Base-by-base conservation (phyloP, 2,329 filamentous ascomycete genomes). In the Paraconiothyrium brasiliense region DNA sequence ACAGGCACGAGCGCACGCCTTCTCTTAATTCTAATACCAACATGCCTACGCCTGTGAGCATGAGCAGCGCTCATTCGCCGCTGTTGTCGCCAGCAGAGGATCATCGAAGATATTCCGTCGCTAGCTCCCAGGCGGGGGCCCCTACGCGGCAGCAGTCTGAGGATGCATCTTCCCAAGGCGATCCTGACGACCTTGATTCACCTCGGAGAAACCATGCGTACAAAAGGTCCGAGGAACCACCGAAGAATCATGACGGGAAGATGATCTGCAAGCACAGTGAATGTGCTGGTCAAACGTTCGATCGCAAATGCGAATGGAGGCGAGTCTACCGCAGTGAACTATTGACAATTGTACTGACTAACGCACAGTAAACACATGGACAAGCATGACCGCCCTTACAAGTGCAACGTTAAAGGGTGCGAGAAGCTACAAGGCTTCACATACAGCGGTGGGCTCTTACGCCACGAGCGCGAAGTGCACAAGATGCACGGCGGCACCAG, bases 371-470 rank as follows among this genome's bases (percentile, higher is more conserved):
- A 98, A 82, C 94, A 98, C 77, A 97, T 97, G 94, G 94, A 98
- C 81, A 97, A 97, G 78, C 94, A 98, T 77, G 93, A 97, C 70
- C 87, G 94, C 13, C 94, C 94, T 1, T 98, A 97, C 76, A 92
- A 93, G 72, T 98, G 94, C 78, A 85, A 83, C 24, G 89, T 90
- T 47, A 85, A 87, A n/a, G 91, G 91, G 41, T 97, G 94, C 79
- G 92, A 94, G 72, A 97, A 97, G 72, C 86, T 97, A 0, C 92
- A 92, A 56, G 94, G 94, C 1, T 98, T 98, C 78, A 98, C 94
- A 0, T 98, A 98, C 76, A 94, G 92, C 0, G 94, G 94, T 16
- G 94, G 94, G 3, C 87, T 98, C 0, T 81, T 97, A 20, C 87
- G 94, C 49, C 94, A 98, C 80, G 91, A 97, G 79, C 90, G 94